These are phyloP conservation scores for Conidiobolus incongruus DNA, from an alignment of 371 early-diverging fungal genomes.

Conservation along the genomic window DNA sequence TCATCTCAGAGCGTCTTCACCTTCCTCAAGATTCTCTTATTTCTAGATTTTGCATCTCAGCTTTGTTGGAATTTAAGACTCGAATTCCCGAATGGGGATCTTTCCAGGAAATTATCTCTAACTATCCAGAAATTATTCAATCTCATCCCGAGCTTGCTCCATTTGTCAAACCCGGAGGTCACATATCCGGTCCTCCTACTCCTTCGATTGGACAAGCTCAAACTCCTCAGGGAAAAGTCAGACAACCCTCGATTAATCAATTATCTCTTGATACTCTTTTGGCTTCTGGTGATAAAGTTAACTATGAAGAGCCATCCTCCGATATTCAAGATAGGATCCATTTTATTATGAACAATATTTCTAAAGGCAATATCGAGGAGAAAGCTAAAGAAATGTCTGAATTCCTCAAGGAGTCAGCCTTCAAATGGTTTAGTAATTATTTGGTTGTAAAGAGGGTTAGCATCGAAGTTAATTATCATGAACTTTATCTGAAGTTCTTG, in stretches of 20 bases:
- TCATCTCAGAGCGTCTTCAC: not conserved
- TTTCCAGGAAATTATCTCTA: slow-evolving; percentile 55
- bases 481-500: slow-evolving; percentile 57
- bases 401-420: slow-evolving; percentile 31
- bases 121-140: slow-evolving; percentile 55
- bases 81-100: slow-evolving; percentile 79
- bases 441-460: slow-evolving; percentile 84
- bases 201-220: not conserved
- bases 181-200: not conserved
- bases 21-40: slow-evolving; percentile 10
- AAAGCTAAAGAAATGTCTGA: slow-evolving; percentile 62
- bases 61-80: slow-evolving; percentile 57
- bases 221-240: not conserved
- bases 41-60: slow-evolving; percentile 75
- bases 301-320: slow-evolving; percentile 38
- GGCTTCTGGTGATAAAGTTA: slow-evolving; percentile 12
- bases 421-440: slow-evolving; percentile 80
- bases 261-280: slow-evolving; percentile 22
- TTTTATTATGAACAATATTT: slow-evolving; percentile 90
- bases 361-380: slow-evolving; percentile 54
- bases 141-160: slow-evolving; percentile 47
- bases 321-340: slow-evolving; percentile 73
- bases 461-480: slow-evolving; percentile 86
- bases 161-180: slow-evolving; percentile 9
- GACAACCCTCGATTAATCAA: slow-evolving; percentile 26